These are phyloP conservation scores for Penicillium lividum DNA, from an alignment of 495 filamentous ascomycete genomes.

Conservation along the genomic window DNA sequence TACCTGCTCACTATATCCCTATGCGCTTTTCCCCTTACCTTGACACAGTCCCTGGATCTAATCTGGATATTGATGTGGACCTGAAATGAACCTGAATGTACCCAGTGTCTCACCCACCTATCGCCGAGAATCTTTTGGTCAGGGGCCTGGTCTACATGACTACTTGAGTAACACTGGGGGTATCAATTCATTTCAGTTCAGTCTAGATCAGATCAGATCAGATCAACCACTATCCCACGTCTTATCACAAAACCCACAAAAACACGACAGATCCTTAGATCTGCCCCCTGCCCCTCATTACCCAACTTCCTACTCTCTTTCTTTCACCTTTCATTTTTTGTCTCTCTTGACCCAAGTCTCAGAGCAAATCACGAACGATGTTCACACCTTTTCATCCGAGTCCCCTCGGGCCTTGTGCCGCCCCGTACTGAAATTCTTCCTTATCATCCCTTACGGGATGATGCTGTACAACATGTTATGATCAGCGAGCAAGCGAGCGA, in stretches of 20 bases:
- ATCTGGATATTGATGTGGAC: background rate
- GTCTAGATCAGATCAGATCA: too few relatives aligned
- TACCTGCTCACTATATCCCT: background rate
- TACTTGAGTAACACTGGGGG: background rate
- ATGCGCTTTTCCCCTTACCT: background rate
- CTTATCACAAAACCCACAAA: background rate
- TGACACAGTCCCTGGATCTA: background rate
- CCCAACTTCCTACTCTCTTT: background rate
- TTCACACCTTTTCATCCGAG: conserved; percentile 10
- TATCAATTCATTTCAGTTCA: too few relatives aligned
- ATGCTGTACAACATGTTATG: conserved; percentile 15
- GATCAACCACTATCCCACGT: too few relatives aligned
- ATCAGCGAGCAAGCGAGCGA: conserved; percentile 23
- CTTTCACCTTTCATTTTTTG: conserved; percentile 4
- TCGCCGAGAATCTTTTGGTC: background rate
- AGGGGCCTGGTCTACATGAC: too few relatives aligned
- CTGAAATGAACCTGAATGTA: background rate
- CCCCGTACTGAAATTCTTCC: conserved; percentile 4
- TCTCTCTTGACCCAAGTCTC: conserved; percentile 7
- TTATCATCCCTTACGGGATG: conserved; percentile 9
- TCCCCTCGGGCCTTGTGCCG: conserved; percentile 2
- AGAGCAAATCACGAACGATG: conserved; percentile 25
- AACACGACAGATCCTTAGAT: background rate
- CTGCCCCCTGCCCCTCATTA: background rate
- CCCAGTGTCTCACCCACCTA: background rate